A percentile compares a stretch with the other conserved stretches of the same genome.
Evolutionary conservation across 192 early-diverging fungal species (phyloP).

Genomic region (Coemansia sp.): DNA sequence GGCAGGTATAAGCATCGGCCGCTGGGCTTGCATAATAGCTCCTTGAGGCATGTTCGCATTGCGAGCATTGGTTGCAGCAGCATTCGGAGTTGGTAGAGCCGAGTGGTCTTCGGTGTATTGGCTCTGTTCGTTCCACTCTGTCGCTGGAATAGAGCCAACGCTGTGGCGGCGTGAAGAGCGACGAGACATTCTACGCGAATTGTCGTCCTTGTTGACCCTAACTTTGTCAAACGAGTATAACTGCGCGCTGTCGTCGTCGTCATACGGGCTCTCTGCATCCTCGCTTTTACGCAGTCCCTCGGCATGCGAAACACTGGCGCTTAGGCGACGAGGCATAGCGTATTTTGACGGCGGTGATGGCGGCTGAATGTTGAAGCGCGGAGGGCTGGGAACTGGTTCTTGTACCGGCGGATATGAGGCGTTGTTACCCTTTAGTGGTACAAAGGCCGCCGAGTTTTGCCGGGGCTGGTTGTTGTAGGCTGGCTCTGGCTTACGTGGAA

Average conservation of each 20-base stretch:
- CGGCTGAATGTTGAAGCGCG: not conserved
- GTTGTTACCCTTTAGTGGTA: not conserved
- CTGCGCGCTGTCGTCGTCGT: constrained; percentile 24
- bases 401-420: not conserved
- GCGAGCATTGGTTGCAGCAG: not conserved
- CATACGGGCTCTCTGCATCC: constrained; percentile 24
- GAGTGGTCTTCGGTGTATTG: not conserved
- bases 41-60: not conserved
- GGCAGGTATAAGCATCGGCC: constrained; percentile 12
- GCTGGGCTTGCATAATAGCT: constrained; percentile 8
- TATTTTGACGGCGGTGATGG: not conserved
- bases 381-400: not conserved
- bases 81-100: not conserved
- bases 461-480: not conserved
- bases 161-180: constrained; percentile 4
- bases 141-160: not conserved
- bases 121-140: not conserved
- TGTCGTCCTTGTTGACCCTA: constrained; percentile 14
- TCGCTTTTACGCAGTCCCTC: not conserved
- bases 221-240: constrained; percentile 39
- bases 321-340: not conserved
- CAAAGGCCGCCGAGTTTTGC: not conserved
- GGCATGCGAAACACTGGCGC: constrained; percentile 1
- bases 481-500: not conserved
- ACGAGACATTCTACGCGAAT: not conserved